These are phyloP conservation scores for Metarhizium humberi DNA, from an alignment of 2,329 filamentous ascomycete genomes.

Conservation along the genomic window DNA sequence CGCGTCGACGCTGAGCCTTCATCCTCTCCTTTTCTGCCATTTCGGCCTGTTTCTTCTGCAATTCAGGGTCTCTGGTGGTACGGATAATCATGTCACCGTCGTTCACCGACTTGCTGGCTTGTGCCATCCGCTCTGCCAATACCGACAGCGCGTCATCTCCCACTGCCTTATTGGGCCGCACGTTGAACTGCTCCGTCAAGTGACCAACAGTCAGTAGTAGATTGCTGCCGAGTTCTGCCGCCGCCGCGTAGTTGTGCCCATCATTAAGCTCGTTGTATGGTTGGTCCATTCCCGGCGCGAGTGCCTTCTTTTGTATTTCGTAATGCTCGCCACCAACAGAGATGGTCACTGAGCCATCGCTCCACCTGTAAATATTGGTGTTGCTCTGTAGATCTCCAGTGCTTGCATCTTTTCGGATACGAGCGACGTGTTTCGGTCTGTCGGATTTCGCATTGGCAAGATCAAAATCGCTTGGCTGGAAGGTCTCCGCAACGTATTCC, in stretches of 20 bases:
- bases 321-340: slow-evolving; percentile 69
- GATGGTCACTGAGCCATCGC: slow-evolving; percentile 67
- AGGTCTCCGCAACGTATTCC: slow-evolving; percentile 56
- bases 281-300: slow-evolving; percentile 52
- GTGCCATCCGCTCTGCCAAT: slow-evolving; percentile 58
- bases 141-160: slow-evolving; percentile 64
- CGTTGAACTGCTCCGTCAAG: slow-evolving; percentile 61
- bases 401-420: slow-evolving; percentile 59
- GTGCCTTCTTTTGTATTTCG: slow-evolving; percentile 60
- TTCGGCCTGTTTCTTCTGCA: slow-evolving; percentile 65
- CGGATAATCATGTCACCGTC: slow-evolving; percentile 58
- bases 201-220: slow-evolving; percentile 67
- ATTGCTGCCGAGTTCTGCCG: slow-evolving; percentile 58
- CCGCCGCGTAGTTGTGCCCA: slow-evolving; percentile 66
- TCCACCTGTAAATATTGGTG: slow-evolving; percentile 66
- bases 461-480: slow-evolving; percentile 50
- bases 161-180: slow-evolving; percentile 57
- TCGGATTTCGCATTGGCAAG: slow-evolving; percentile 43
- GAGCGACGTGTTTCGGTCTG: slow-evolving; percentile 54
- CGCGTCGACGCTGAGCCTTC: slow-evolving; percentile 55
- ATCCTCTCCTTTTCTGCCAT: slow-evolving; percentile 64
- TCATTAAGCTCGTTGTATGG: slow-evolving; percentile 60
- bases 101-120: slow-evolving; percentile 46
- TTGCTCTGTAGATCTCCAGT: slow-evolving; percentile 64
- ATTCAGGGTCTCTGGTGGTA: slow-evolving; percentile 64